These are phyloP conservation scores for Plasmodium chabaudi DNA, from an alignment of 169 alveolate genomes.

Conservation along the genomic window DNA sequence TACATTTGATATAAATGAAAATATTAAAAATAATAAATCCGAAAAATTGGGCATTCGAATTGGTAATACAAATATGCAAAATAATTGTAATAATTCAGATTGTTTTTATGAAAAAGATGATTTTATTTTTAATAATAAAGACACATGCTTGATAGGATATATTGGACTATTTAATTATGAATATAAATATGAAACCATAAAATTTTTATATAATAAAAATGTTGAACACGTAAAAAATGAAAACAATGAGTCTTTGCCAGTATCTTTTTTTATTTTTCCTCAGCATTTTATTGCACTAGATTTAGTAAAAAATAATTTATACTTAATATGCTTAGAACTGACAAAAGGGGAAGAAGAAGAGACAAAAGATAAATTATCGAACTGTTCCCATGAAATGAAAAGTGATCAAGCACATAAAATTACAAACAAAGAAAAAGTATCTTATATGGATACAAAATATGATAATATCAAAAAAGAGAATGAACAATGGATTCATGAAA, in stretches of 20 bases:
- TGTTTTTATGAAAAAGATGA: constrained; percentile 9
- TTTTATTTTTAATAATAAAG: constrained; percentile 12
- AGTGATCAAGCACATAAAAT: not conserved
- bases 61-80: too few relatives aligned
- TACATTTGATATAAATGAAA: too few relatives aligned
- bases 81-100: not conserved
- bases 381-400: not conserved
- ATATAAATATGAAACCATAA: constrained; percentile 67
- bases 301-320: constrained; percentile 15
- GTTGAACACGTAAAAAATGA: not conserved
- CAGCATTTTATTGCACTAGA: constrained; percentile 40
- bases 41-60: too few relatives aligned
- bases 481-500: not conserved
- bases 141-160: constrained; percentile 64
- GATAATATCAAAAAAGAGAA: not conserved
- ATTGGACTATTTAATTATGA: constrained; percentile 80
- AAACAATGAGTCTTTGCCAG: constrained; percentile 1
- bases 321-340: constrained; percentile 29
- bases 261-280: constrained; percentile 39
- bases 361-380: not conserved
- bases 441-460: not conserved
- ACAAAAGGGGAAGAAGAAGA: constrained; percentile 2
- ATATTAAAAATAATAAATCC: too few relatives aligned
- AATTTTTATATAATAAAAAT: constrained; percentile 26
- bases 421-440: not conserved